Evolutionary conservation across 345 rosid species (phyloP), one percentile per base, ranked within the genome.

Genomic region (Salix suchowensis): DNA sequence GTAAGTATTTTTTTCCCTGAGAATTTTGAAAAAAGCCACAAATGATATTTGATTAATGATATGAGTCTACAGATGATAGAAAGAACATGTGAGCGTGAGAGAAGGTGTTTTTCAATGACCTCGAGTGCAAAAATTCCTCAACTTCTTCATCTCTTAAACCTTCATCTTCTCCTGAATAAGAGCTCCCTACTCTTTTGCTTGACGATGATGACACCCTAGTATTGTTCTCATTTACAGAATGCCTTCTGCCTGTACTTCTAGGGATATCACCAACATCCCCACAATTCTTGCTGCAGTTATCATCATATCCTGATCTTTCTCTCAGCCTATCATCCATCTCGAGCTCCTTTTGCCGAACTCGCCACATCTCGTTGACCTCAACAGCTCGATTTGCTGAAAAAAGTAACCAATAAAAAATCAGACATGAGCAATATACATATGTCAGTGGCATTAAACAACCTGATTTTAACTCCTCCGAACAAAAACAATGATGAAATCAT

Each of bases 341-440:
- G 61, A 76, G 81, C 87, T 92, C 97, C 86, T 92, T 91, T 76
- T 90, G 85, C 54, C 94, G 89, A 58, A 75, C 77, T 40, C 86
- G 88, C 96, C 98, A 94, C 95, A 94, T 90, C 82, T 94, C 97
- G 74, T 82, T 90, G 65, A 90, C 91, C 84, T 94, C 97, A 68
- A 87, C 96, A 28, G 88, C 87, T 89, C 86, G 88, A 85, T 92
- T 94, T 55, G 95, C 98, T 92, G 87, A 55, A 39, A 34, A 70
- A 6, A 32, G 69, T 37, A 34, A 65, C 30, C 78, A 44, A 68
- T 52, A 32, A 48, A 71, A 50, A 65, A 26, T 32, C 39, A 32
- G 10, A 14, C 30, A 34, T 13, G 39, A 15, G 30, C 30, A 21
- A 65, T 64, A 28, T 16, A 65, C 39, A 30, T 15, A 65, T 2